These are phyloP conservation scores for Talaromyces verruculosus DNA, from an alignment of 2,329 filamentous ascomycete species.

Conservation along the genomic window DNA sequence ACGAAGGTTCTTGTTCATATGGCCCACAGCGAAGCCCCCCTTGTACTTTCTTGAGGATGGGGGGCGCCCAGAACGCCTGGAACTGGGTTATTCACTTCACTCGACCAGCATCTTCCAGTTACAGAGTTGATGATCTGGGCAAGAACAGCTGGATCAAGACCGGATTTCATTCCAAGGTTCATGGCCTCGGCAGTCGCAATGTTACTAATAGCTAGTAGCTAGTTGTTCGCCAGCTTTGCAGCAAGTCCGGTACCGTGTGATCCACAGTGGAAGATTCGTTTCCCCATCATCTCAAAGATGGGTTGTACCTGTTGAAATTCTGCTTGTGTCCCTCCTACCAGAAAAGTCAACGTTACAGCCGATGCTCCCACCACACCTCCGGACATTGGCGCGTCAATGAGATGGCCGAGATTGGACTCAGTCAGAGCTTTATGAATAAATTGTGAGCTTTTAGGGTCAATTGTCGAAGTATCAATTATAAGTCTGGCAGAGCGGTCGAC, in stretches of 20 bases:
- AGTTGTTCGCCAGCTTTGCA: too few relatives aligned
- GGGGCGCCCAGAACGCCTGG: too few relatives aligned
- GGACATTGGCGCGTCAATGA: constrained; percentile 12
- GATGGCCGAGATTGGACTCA: constrained; percentile 4
- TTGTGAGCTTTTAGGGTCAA: constrained; percentile 9
- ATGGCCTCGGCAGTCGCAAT: too few relatives aligned
- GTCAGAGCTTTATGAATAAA: background rate
- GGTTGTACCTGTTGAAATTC: constrained; percentile 5
- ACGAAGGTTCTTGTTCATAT: constrained; percentile 10
- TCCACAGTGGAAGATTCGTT: too few relatives aligned
- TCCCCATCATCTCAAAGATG: background rate
- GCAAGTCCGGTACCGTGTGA: too few relatives aligned
- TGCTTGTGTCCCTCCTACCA: constrained; percentile 10
- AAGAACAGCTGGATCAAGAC: too few relatives aligned
- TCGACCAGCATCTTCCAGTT: too few relatives aligned
- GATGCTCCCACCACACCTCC: constrained; percentile 14
- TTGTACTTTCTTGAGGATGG: too few relatives aligned
- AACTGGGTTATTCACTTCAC: too few relatives aligned
- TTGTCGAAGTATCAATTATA: constrained; percentile 13
- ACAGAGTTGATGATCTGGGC: too few relatives aligned
- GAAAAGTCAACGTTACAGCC: constrained; percentile 11
- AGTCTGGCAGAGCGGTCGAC: constrained; percentile 11
- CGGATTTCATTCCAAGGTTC: too few relatives aligned
- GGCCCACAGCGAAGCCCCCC: constrained; percentile 2
- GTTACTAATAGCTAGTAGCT: too few relatives aligned